Conservation (phyloP, 2,329 filamentous ascomycete genomes). For the Alternaria rosae region DNA sequence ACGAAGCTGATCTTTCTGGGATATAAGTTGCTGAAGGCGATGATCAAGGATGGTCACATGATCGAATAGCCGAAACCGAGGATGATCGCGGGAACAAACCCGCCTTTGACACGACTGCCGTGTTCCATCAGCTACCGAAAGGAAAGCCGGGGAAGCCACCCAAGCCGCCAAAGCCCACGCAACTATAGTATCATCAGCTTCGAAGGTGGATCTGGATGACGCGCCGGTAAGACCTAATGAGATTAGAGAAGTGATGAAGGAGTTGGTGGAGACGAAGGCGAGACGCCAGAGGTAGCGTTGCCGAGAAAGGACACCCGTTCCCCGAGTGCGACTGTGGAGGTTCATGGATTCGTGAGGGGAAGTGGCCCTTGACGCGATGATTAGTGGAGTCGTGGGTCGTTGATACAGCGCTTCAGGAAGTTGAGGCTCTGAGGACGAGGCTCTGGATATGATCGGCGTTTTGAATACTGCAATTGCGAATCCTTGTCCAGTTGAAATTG, state of each 20-base stretch:
- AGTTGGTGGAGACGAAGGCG: background rate
- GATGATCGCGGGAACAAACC: background rate
- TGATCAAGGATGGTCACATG: constrained; percentile 1
- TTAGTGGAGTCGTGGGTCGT: background rate
- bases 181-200: background rate
- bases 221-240: background rate
- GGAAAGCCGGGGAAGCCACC: background rate
- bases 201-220: background rate
- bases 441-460: background rate
- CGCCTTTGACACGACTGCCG: background rate
- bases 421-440: background rate
- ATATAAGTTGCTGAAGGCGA: background rate
- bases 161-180: background rate
- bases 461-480: background rate
- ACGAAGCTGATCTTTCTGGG: background rate
- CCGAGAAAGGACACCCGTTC: background rate
- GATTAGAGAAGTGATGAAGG: background rate
- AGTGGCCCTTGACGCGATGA: background rate
- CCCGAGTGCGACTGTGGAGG: background rate
- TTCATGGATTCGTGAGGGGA: background rate
- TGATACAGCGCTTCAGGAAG: background rate
- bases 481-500: background rate
- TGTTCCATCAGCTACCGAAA: background rate
- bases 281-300: background rate
- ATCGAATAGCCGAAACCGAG: constrained; percentile 10